A percentile compares a stretch with the other conserved stretches of the same genome.
Conservation (phyloP, 768 basidiomycete genomes). For the Mrakia gelida region DNA sequence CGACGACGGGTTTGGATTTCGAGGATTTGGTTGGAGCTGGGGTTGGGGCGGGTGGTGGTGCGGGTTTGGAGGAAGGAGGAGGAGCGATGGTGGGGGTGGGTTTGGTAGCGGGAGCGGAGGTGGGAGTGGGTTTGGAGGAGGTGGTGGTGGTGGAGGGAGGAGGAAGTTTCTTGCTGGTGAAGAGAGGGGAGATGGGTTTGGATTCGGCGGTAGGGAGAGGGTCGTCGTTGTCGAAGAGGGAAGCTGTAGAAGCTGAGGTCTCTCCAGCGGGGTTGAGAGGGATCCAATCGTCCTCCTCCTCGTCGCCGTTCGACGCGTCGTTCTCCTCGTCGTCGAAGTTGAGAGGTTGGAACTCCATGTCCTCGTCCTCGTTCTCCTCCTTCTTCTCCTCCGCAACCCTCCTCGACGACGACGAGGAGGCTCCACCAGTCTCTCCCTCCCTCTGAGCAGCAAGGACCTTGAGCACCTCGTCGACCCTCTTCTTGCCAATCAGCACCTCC, state of each 20-base stretch:
- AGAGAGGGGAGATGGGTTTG: constrained; percentile 3
- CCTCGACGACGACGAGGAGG: neutral
- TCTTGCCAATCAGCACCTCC: constrained; percentile 18
- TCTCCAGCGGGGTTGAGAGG: constrained; percentile 9
- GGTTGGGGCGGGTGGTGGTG: neutral
- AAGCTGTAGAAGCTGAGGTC: neutral
- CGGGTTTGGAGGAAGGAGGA: neutral
- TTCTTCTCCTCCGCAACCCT: neutral
- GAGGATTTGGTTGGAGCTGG: neutral
- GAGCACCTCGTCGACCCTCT: constrained; percentile 17
- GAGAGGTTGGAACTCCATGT: constrained; percentile 4
- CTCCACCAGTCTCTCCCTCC: neutral
- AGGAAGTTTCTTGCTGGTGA: neutral
- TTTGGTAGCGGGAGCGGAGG: neutral
- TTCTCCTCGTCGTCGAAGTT: constrained; percentile 6
- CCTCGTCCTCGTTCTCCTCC: constrained; percentile 13
- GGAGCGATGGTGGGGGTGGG: neutral
- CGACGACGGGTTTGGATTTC: neutral
- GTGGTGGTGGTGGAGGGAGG: neutral
- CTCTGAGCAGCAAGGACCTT: neutral
- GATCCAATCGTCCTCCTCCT: constrained; percentile 24
- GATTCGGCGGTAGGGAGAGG: neutral
- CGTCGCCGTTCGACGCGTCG: constrained; percentile 1
- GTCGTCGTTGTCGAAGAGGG: constrained; percentile 10
- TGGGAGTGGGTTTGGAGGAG: neutral